Base-by-base conservation (phyloP, 495 filamentous ascomycete genomes). In the Penicillium ucsense region DNA sequence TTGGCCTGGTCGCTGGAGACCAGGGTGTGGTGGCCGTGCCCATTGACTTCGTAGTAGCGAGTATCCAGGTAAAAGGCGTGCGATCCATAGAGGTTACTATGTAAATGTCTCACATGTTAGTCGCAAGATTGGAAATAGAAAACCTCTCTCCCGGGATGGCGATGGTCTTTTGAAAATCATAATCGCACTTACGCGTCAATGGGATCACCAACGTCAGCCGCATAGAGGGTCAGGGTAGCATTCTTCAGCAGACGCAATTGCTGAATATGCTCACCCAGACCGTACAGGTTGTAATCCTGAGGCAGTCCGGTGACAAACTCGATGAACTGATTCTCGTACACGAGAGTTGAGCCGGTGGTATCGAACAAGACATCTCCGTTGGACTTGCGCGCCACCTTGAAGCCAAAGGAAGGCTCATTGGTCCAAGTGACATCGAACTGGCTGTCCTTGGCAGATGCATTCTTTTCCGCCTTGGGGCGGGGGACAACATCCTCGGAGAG, bases 41-140 rank as follows among this genome's bases (percentile, higher is more conserved):
- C 47, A 47, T 79, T 64, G 6, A 75, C 69, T 49, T 81, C 75
- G 57, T 80, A 80, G 56, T 83, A 84, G 46, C 81, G 66, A 5
- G 81, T 83, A 45, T 84, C 81, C 8, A 82, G 54, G 47, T 84
- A 84, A 52, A 83, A 79, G 0, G 80, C 75, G 54, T 81, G 78
- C 38, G 65, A 64, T 11, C 80, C 81, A 56, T 84, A 84, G 6
- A 82, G 61, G 48, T 82, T 82, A 2, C 72, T 76, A 27, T 4
- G 33, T 27, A 36, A 5, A 39, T n/a, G 1, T 1, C 2, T 20
- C 20, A 20, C 20, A 20, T 37, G 8, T 28, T 28, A 49, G 47
- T 45, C 20, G 20, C 20, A 20, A 20, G 20, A 20, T 20, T 20
- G 20, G 20, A 20, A 20, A 20, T 20, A 20, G 20, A 20, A 20